Evolutionary conservation across 139 green algal genomes (phyloP), one percentile per base, ranked within the genome.

Genomic region (Monoraphidium neglectum): DNA sequence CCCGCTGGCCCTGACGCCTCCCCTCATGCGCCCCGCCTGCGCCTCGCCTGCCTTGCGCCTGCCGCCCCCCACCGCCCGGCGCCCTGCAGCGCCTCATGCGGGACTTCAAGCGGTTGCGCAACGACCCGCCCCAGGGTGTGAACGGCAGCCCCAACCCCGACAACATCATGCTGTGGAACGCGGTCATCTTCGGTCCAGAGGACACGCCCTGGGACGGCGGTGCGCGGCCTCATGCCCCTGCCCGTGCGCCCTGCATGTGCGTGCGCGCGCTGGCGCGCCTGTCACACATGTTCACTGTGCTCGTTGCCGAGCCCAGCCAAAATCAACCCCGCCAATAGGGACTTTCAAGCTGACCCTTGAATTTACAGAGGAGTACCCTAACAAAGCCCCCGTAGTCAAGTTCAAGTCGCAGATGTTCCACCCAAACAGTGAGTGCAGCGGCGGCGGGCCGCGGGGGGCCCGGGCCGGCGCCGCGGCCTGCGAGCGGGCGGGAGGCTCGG

Each of bases 161-260:
- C 64, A 99, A 98, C 88, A 97, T 99, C 72, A 98, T 99, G 96
- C 72, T 77, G 0, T 99, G 96, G 96, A 98, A 98, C 68, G 96
- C 95, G n/a, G 90, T 99, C 10, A 99, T 99, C n/a, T 98, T 98
- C 82, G 96, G 96, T 1, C 96, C 96, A 38, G 96, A 99, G 46
- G 94, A 94, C 65, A 98, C 95, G 12, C 88, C 94, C 0, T 99
- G 96, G 96, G 95, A 99, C 66, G 96, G 94, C 72, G 95, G 94
- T 93, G 76, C 71, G 84, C 56, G n/a, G n/a, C n/a, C n/a, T n/a
- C n/a, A n/a, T n/a, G n/a, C n/a, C n/a, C n/a, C n/a, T 74, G 38
- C 37, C 26, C 8, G 12, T 59, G 46, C 15, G 28, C 40, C n/a
- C 16, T 40, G 15, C n/a, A n/a, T n/a, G n/a, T n/a, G n/a, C n/a